These are phyloP conservation scores for Starmera caribaea DNA, from an alignment of 805 yeast genomes.

Conservation along the genomic window DNA sequence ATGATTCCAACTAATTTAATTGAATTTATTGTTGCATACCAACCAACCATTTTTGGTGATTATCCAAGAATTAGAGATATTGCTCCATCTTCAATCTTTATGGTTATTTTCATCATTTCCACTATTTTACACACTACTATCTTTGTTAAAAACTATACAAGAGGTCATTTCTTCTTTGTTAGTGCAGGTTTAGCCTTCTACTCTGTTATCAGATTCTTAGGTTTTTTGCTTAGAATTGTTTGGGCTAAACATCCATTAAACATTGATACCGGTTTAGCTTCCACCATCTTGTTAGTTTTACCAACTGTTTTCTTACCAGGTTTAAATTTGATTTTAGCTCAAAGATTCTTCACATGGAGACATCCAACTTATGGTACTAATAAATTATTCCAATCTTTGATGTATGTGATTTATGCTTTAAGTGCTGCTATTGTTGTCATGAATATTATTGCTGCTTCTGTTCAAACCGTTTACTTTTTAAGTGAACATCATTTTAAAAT, in stretches of 20 bases:
- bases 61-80: conserved; percentile 44
- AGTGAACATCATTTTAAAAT: conserved; percentile 33
- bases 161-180: conserved; percentile 53
- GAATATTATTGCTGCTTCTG: conserved; percentile 55
- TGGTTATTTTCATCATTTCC: conserved; percentile 42
- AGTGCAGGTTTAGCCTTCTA: conserved; percentile 46
- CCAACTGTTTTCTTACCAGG: conserved; percentile 52
- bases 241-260: conserved; percentile 45
- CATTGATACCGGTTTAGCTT: conserved; percentile 41
- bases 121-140: conserved; percentile 34
- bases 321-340: conserved; percentile 56
- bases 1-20: conserved; percentile 9
- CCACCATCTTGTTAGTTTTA: conserved; percentile 46
- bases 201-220: conserved; percentile 43
- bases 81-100: conserved; percentile 52
- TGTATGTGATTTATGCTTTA: conserved; percentile 41
- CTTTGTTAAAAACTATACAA: conserved; percentile 34
- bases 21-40: conserved; percentile 18
- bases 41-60: conserved; percentile 51
- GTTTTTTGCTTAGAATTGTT: conserved; percentile 46
- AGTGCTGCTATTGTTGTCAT: conserved; percentile 50
- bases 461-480: conserved; percentile 50
- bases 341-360: conserved; percentile 67
- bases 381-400: conserved; percentile 34
- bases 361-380: conserved; percentile 62